Conservation (phyloP, 768 basidiomycete genomes). For the Auricularia sp. region DNA sequence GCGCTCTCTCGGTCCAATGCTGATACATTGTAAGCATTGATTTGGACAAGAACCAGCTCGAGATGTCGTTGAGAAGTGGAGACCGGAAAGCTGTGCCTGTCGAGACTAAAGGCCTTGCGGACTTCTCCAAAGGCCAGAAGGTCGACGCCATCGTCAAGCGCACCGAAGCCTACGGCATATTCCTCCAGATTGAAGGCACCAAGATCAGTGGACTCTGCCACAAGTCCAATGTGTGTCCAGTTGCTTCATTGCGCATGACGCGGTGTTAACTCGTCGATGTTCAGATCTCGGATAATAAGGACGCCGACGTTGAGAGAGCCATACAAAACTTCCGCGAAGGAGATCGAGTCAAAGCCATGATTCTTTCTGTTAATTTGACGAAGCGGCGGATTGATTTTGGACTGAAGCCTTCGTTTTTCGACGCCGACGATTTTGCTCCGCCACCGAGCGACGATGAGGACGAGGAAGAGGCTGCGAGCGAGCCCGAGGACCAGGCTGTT, state of each 20-base stretch:
- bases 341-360: constrained; percentile 71
- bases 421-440: constrained; percentile 46
- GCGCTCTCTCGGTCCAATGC: not conserved
- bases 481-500: no score
- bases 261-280: not conserved
- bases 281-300: constrained; percentile 81
- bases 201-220: constrained; percentile 88
- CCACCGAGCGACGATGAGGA: constrained; percentile 11
- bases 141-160: constrained; percentile 70
- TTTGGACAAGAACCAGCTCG: constrained; percentile 63
- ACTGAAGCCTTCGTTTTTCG: constrained; percentile 83
- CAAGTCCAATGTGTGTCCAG: constrained; percentile 62
- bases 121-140: constrained; percentile 72
- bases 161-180: constrained; percentile 85
- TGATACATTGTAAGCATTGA: constrained; percentile 48
- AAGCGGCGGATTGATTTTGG: constrained; percentile 74
- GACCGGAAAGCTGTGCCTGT: constrained; percentile 33
- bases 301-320: constrained; percentile 69
- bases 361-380: constrained; percentile 63
- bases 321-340: constrained; percentile 78
- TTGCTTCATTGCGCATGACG: constrained; percentile 11
- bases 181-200: constrained; percentile 79
- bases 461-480: constrained; percentile 14
- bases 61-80: constrained; percentile 79
- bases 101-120: constrained; percentile 31